Evolutionary conservation across 768 basidiomycete species (phyloP).

Genomic region (Lentinus brumalis): DNA sequence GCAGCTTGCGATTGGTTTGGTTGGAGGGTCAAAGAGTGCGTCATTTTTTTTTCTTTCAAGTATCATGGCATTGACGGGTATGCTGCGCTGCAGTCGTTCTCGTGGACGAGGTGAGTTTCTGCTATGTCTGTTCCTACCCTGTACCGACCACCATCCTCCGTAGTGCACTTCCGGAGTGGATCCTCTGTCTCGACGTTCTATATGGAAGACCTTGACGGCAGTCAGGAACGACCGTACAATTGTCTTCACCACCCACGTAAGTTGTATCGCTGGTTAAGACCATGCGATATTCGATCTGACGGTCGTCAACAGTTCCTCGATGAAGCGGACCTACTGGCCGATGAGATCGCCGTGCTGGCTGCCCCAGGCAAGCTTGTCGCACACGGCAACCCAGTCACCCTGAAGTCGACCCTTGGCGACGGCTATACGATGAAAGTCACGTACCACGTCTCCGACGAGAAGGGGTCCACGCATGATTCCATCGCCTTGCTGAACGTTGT

Average conservation of each 20-base stretch:
- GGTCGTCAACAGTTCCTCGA: constrained; percentile 58
- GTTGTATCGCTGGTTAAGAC: constrained; percentile 23
- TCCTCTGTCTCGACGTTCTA: constrained; percentile 72
- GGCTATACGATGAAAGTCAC: constrained; percentile 64
- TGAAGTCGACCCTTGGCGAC: constrained; percentile 70
- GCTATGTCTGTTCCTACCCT: not conserved
- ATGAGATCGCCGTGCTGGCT: constrained; percentile 75
- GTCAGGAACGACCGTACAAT: constrained; percentile 70
- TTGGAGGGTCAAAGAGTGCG: constrained; percentile 73
- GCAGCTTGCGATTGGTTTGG: constrained; percentile 76
- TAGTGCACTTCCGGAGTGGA: constrained; percentile 82
- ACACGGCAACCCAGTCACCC: constrained; percentile 69
- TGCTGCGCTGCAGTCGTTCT: constrained; percentile 20
- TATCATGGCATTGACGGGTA: constrained; percentile 26
- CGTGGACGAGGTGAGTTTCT: constrained; percentile 27
- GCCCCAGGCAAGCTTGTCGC: constrained; percentile 78
- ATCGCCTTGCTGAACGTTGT: constrained; percentile 22
- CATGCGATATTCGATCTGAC: not conserved
- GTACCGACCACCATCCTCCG: not conserved
- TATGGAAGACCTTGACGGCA: constrained; percentile 75
- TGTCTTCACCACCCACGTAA: constrained; percentile 77
- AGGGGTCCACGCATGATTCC: constrained; percentile 24
- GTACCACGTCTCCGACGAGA: constrained; percentile 35
- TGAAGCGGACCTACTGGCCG: constrained; percentile 77
- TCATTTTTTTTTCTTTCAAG: not conserved